These are phyloP conservation scores for Metschnikowia baotianmanensis DNA, from an alignment of 805 yeast genomes.

Conservation along the genomic window DNA sequence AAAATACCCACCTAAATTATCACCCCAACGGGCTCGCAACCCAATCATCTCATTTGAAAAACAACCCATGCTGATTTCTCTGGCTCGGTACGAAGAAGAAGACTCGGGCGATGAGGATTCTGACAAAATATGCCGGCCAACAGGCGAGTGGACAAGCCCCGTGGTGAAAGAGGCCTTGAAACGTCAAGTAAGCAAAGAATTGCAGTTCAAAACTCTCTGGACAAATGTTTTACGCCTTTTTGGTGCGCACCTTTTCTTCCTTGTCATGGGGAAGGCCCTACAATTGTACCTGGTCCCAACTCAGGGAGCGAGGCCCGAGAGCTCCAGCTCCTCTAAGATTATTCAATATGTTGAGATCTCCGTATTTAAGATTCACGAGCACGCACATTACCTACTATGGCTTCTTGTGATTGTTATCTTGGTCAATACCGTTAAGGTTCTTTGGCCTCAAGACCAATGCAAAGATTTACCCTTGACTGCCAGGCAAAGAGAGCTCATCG, in stretches of 20 bases:
- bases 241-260: slow-evolving; percentile 25
- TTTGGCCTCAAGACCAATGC: slow-evolving; percentile 48
- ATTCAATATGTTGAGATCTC: background rate
- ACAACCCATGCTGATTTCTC: too few species aligned
- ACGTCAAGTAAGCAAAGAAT: slow-evolving; percentile 44
- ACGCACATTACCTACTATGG: slow-evolving; percentile 15
- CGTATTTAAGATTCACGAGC: background rate
- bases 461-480: slow-evolving; percentile 48
- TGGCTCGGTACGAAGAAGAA: too few species aligned
- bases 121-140: background rate
- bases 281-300: background rate
- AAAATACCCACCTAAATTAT: too few species aligned
- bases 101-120: slow-evolving; percentile 7
- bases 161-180: slow-evolving; percentile 43
- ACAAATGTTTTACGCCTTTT: slow-evolving; percentile 27
- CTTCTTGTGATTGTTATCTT: slow-evolving; percentile 26
- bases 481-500: slow-evolving; percentile 46
- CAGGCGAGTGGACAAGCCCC: slow-evolving; percentile 34
- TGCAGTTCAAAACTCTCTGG: slow-evolving; percentile 32
- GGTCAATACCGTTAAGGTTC: slow-evolving; percentile 26
- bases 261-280: slow-evolving; percentile 7
- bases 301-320: too few species aligned
- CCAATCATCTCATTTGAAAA: too few species aligned
- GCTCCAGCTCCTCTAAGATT: background rate
- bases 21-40: too few species aligned